phyloP scores from a whole-genome alignment of 805 yeast genomes.

The Candida xiaguanensis region DNA sequence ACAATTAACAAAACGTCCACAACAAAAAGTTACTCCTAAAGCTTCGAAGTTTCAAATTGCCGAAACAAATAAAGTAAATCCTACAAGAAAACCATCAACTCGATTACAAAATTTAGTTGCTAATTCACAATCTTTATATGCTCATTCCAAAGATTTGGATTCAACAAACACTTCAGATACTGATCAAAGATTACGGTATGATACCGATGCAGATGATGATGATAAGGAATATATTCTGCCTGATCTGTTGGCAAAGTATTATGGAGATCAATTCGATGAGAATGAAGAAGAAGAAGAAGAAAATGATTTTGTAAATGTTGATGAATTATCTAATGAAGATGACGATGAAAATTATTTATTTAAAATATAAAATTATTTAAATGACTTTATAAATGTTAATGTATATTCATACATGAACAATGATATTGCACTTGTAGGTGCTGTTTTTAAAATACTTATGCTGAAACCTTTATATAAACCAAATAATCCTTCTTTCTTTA shows the following conservation, averaged over 20 bases:
- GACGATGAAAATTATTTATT: slow-evolving; percentile 31
- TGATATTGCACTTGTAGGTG: slow-evolving; percentile 73
- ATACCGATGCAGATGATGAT: slow-evolving; percentile 17
- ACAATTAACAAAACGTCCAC: slow-evolving; percentile 10
- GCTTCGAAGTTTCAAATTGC: slow-evolving; percentile 7
- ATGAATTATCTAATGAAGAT: slow-evolving; percentile 17
- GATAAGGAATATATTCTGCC: slow-evolving; percentile 42
- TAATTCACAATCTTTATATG: slow-evolving; percentile 34
- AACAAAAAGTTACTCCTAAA: slow-evolving; percentile 4
- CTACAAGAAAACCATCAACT: slow-evolving; percentile 6
- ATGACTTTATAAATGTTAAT: slow-evolving; percentile 10
- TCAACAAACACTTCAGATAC: slow-evolving; percentile 13
- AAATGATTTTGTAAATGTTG: slow-evolving; percentile 24
- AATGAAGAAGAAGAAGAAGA: slow-evolving; percentile 24
- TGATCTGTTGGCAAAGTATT: slow-evolving; percentile 29
- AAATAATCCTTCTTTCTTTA: slow-evolving; percentile 52
- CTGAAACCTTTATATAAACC: slow-evolving; percentile 76
- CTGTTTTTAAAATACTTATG: slow-evolving; percentile 70
- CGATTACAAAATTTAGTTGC: slow-evolving; percentile 31
- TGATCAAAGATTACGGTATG: slow-evolving; percentile 10
- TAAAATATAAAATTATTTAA: slow-evolving; percentile 10
- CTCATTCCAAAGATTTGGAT: slow-evolving; percentile 19
- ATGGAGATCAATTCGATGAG: slow-evolving; percentile 18
- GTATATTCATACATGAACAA: slow-evolving; percentile 60
- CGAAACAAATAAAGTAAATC: slow-evolving; percentile 1